Evolutionary conservation across 1,284 basidiomycete species (phyloP), one percentile per base, ranked within the genome.

Genomic region (Inonotus hispidus): DNA sequence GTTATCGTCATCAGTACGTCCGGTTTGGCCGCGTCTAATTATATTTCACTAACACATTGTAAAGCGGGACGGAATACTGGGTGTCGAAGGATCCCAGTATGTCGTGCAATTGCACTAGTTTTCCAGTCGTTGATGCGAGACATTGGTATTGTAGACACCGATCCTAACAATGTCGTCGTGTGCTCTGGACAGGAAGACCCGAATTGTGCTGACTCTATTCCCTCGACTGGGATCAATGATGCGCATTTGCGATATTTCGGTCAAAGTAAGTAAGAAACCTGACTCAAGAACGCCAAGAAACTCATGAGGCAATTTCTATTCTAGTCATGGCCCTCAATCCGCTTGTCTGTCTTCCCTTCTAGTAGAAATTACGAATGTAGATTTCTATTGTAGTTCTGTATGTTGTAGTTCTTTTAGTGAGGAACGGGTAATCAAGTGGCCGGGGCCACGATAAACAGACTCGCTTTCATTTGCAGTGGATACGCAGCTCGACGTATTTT

Each of bases 31-130:
- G 29, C 11, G 39, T 43, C 32, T 32, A 32, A 56, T 50, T 11
- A 53, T 32, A n/a, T 50, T 54, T 29, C 46, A 55, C 53, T 47
- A 25, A 43, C 11, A 8, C 27, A 38, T 47, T 6, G 19, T 63
- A 57, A 54, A 80, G 77, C 58, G 77, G 68, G 13, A 72, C 73
- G 1, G 76, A 80, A 64, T 80, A 75, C 64, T 81, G 78, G 79
- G 72, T 79, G 49, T 77, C 74, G 62, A 39, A 66, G 27, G 78
- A 80, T 61, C 67, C 64, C 23, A 71, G 72, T 75, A 57, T 37
- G 71, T 54, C 13, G 6, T 53, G 2, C 19, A 14, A 1, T 32
- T 60, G 47, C 59, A 55, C 58, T 29, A 47, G 6, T 21, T 25
- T 35, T 29, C 32, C 27, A 10, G 29, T 39, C 8, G 16, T 19